Evolutionary conservation across 768 basidiomycete genomes (phyloP).

Genomic region (Panus rudis): DNA sequence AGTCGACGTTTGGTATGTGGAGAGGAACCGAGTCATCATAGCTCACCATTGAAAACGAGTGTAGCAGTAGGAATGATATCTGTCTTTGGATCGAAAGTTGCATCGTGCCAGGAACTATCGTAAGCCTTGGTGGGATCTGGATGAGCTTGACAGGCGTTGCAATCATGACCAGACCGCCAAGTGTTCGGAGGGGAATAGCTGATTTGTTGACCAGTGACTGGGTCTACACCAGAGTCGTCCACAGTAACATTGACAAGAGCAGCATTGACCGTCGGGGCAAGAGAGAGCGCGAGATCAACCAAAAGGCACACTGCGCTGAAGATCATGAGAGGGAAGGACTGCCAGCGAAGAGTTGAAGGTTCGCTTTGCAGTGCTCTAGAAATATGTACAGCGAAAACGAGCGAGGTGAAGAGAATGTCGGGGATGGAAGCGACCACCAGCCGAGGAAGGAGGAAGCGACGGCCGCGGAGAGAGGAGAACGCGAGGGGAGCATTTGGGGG

Average conservation of each 20-base stretch:
- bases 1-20: background rate
- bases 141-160: slow-evolving; percentile 20
- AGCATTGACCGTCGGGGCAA: background rate
- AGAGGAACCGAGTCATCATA: background rate
- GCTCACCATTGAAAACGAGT: background rate
- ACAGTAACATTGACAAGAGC: slow-evolving; percentile 33
- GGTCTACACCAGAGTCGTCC: slow-evolving; percentile 33
- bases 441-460: no score
- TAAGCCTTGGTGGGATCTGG: slow-evolving; percentile 16
- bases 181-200: slow-evolving; percentile 26
- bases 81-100: slow-evolving; percentile 9
- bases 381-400: no score
- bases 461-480: no score
- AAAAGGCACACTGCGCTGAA: no score
- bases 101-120: slow-evolving; percentile 31
- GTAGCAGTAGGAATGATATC: slow-evolving; percentile 10
- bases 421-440: no score
- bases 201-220: slow-evolving; percentile 23
- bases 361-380: no score
- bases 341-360: no score
- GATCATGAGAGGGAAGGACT: no score
- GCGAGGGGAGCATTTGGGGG: no score
- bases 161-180: slow-evolving; percentile 27
- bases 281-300: background rate
- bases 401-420: no score